Evolutionary conservation across 306 rosid species (phyloP).

Genomic region (Phaseolus lunatus): DNA sequence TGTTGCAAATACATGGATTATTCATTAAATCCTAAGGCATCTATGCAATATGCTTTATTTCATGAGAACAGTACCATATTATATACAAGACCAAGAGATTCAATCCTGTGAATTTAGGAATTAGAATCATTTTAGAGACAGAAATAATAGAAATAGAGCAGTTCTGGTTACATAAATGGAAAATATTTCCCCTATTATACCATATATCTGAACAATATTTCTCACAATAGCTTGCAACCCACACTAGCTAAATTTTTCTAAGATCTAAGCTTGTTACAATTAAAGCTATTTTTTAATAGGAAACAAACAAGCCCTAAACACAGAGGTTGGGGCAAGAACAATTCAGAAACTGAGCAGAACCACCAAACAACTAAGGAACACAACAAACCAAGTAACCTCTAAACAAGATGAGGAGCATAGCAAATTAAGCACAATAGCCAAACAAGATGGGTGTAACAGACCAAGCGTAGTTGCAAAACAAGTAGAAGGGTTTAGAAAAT

Average conservation of each 20-base stretch:
- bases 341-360: not conserved
- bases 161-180: not conserved
- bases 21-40: not conserved
- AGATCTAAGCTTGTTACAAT: not conserved
- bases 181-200: not conserved
- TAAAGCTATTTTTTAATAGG: not conserved
- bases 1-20: slow-evolving; percentile 21
- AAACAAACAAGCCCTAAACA: not conserved
- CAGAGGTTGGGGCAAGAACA: not conserved
- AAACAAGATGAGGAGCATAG: not conserved
- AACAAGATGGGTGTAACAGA: not conserved
- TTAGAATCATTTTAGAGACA: not conserved
- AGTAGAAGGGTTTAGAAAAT: not conserved
- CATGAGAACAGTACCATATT: not conserved
- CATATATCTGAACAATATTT: not conserved
- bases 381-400: not conserved
- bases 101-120: not conserved
- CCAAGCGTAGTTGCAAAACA: not conserved
- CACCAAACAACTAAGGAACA: not conserved
- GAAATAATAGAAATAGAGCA: not conserved
- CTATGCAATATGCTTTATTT: not conserved
- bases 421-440: not conserved
- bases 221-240: not conserved
- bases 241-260: not conserved
- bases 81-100: not conserved